Conservation (phyloP, 805 yeast genomes). For the Blastobotrys chiropterorum region DNA sequence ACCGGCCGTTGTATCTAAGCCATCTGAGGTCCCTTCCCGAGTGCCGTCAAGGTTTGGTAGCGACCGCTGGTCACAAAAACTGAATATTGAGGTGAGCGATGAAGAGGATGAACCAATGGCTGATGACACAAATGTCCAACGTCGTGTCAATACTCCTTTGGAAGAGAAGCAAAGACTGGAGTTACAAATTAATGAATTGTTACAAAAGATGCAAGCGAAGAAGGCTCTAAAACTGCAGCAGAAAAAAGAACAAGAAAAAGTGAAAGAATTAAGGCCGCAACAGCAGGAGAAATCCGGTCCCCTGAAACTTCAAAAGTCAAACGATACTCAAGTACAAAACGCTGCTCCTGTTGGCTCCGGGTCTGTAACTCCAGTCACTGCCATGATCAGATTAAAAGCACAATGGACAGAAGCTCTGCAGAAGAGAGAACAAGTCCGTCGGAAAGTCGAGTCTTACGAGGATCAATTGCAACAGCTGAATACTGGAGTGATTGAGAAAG, state of each 20-base stretch:
- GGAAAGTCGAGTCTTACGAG: background rate
- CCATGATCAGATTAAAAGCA: background rate
- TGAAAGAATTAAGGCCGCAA: too few species aligned
- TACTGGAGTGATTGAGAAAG: background rate
- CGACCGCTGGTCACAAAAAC: constrained; percentile 20
- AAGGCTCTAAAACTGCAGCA: background rate
- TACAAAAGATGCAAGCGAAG: constrained; percentile 10
- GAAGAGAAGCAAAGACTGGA: constrained; percentile 15
- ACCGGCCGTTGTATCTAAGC: background rate
- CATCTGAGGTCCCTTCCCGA: background rate
- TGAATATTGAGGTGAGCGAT: constrained; percentile 19
- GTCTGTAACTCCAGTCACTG: background rate
- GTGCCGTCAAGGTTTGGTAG: constrained; percentile 16
- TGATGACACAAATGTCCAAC: constrained; percentile 6
- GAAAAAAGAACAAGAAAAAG: background rate
- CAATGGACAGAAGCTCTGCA: background rate
- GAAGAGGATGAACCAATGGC: constrained; percentile 15
- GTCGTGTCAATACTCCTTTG: constrained; percentile 16
- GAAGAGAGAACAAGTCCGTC: background rate
- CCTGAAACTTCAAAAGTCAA: background rate
- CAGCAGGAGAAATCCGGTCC: background rate
- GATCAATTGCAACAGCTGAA: constrained; percentile 1
- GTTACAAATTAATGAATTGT: constrained; percentile 12
- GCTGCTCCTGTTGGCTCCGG: background rate
- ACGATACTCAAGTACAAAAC: background rate